Evolutionary conservation across 176 grass and related monocot genomes (phyloP), one percentile per base, ranked within the genome.

Genomic region (Urochloa ruziziensis): DNA sequence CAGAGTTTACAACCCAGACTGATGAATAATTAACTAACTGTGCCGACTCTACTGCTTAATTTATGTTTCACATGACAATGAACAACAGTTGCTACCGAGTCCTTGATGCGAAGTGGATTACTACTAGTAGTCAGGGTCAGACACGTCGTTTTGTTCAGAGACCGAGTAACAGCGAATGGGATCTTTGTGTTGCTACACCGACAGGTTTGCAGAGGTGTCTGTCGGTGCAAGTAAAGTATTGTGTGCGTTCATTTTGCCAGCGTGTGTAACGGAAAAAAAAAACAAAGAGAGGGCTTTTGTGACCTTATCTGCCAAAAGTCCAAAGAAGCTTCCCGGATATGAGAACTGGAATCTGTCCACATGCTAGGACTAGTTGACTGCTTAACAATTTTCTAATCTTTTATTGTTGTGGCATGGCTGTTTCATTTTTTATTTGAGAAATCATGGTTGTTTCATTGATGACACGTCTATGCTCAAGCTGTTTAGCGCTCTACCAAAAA

Each of bases 221-320:
- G 74, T 83, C 74, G 57, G 79, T 51, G 79, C 30, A n/a, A 60
- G 18, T 35, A 73, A 53, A 71, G 5, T 67, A 86, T 65, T 5
- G 7, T 21, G 21, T 32, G 59, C 36, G 48, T 42, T 10, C 33
- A 17, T 36, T 28, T 79, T 74, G 71, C 54, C 69, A 74, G 81
- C 40, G 25, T 35, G 78, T 12, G 17, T 2, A 16, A 18, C 6
- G 3, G 10, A n/a, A 44, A 54, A n/a, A n/a, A n/a, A n/a, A n/a
- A n/a, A n/a, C n/a, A n/a, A n/a, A 14, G 6, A 78, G 7, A 17
- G 7, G 5, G 27, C 18, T 73, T 46, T 47, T 19, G 10, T 10
- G 47, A 58, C 21, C 16, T 60, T 70, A 78, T 70, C 39, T 69
- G 21, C 37, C 32, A 51, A 62, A 62, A 78, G 74, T 39, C 40